phyloP scores from a whole-genome alignment of 1,284 basidiomycete genomes.

The Microbotryum lychnidis-dioicae region DNA sequence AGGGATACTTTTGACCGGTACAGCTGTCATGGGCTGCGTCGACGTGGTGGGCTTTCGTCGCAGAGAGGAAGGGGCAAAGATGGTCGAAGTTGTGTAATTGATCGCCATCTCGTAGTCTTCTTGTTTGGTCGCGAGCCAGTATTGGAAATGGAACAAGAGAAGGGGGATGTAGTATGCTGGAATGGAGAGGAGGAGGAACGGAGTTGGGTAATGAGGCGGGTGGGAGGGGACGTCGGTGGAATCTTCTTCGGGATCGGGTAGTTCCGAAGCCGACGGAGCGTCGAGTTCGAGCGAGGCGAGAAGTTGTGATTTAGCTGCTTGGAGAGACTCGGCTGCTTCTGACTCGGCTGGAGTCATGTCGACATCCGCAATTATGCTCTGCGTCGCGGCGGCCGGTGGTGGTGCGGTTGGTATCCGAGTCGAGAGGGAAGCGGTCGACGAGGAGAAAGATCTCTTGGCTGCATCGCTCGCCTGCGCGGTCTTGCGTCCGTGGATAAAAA shows the following conservation, averaged over 20 bases:
- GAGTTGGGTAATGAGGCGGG: conserved; percentile 23
- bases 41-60: conserved; percentile 4
- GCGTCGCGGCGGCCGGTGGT: not conserved
- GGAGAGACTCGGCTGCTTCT: not conserved
- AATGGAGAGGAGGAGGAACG: conserved; percentile 13
- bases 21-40: not conserved
- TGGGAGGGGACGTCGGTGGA: conserved; percentile 14
- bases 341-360: not conserved
- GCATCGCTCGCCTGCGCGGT: conserved; percentile 1
- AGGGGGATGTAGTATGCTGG: conserved; percentile 47
- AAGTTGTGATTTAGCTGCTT: conserved; percentile 3
- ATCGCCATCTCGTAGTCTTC: conserved; percentile 40
- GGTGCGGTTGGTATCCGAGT: not conserved
- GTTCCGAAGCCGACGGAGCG: not conserved
- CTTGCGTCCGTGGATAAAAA: conserved; percentile 31
- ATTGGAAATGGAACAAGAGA: conserved; percentile 68
- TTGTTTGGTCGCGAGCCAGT: conserved; percentile 62
- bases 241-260: not conserved
- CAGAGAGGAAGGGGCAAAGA: conserved; percentile 29
- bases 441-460: too few species aligned
- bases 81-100: conserved; percentile 32
- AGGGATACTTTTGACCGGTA: not conserved
- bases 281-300: conserved; percentile 29
- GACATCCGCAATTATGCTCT: conserved; percentile 9
- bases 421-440: too few species aligned